Evolutionary conservation across 1,139 yeast species (phyloP).

Genomic region (Debaryomyces udenii): DNA sequence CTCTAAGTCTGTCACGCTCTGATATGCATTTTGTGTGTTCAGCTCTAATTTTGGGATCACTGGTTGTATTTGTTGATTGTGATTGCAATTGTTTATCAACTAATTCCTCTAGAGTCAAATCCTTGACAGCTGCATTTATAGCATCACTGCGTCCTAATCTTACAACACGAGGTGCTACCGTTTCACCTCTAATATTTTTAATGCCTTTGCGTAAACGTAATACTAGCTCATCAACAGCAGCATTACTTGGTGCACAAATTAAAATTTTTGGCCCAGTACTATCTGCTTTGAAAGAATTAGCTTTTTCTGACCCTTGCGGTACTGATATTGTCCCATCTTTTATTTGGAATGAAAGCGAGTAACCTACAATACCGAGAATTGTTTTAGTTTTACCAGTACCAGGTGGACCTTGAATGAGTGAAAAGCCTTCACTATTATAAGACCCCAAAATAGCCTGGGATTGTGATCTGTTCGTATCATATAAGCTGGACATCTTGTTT

Average conservation of each 20-base stretch:
- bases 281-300: constrained; percentile 7
- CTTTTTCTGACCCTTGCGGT: constrained; percentile 16
- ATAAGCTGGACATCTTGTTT: constrained; percentile 43
- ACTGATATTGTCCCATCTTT: constrained; percentile 34
- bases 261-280: constrained; percentile 50
- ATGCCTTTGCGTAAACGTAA: constrained; percentile 80
- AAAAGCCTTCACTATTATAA: constrained; percentile 69
- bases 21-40: constrained; percentile 55
- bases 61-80: constrained; percentile 31
- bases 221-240: constrained; percentile 98
- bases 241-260: constrained; percentile 98
- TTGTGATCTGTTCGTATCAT: constrained; percentile 80
- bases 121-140: constrained; percentile 78
- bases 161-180: constrained; percentile 71
- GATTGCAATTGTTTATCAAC: constrained; percentile 68
- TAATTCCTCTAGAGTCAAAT: constrained; percentile 82
- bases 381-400: constrained; percentile 99
- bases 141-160: constrained; percentile 91
- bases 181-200: constrained; percentile 56
- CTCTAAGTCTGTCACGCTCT: constrained; percentile 54
- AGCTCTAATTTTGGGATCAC: constrained; percentile 52
- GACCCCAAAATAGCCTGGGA: constrained; percentile 86
- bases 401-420: constrained; percentile 96
- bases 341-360: constrained; percentile 49
- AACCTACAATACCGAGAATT: constrained; percentile 87